phyloP scores from a whole-genome alignment of 202 grass and related monocot genomes.

The Carex arenaria region DNA sequence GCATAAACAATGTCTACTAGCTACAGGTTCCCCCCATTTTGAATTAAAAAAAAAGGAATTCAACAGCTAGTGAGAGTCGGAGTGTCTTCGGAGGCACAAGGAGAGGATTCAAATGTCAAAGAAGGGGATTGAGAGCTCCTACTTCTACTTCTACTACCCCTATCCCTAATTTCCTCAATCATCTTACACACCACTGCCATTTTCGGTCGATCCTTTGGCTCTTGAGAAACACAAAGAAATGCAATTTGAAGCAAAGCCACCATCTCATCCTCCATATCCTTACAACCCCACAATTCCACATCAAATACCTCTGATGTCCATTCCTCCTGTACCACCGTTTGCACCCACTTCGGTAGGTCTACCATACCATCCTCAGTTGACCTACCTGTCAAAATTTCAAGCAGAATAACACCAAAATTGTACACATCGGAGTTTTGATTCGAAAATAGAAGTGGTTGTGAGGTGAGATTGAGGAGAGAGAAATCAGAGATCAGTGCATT shows the following conservation, averaged over 20 bases:
- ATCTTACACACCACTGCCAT: conserved; percentile 83
- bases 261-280: conserved; percentile 78
- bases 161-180: conserved; percentile 84
- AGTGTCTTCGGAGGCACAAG: conserved; percentile 52
- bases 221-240: conserved; percentile 57
- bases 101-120: conserved; percentile 53
- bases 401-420: conserved; percentile 62
- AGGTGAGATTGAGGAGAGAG: conserved; percentile 53
- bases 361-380: conserved; percentile 30
- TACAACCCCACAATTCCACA: conserved; percentile 54
- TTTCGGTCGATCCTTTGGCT: conserved; percentile 49
- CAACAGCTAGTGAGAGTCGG: conserved; percentile 50
- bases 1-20: background rate
- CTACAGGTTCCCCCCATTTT: background rate
- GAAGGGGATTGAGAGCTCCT: conserved; percentile 54
- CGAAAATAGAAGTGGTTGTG: conserved; percentile 8
- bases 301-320: conserved; percentile 82
- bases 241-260: conserved; percentile 86
- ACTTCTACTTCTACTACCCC: conserved; percentile 68
- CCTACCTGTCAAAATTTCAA: conserved; percentile 71
- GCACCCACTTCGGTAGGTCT: conserved; percentile 54
- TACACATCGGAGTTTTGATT: conserved; percentile 58
- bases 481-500: conserved; percentile 63
- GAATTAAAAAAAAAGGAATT: background rate
- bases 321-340: conserved; percentile 46